Conservation (phyloP, 805 yeast genomes). For the Pichia pseudocactophila region DNA sequence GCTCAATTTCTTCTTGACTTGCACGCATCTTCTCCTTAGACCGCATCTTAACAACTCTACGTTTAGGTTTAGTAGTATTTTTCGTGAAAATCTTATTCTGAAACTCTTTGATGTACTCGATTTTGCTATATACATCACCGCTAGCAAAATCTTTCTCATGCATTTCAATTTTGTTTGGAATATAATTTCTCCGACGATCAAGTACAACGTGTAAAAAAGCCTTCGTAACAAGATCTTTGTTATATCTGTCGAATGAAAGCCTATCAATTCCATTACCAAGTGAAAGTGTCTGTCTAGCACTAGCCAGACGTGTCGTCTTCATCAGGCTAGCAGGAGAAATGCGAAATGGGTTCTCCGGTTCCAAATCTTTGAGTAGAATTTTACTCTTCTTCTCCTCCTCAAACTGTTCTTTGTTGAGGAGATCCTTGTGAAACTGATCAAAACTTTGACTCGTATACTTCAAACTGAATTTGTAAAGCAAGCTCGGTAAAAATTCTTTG, state of each 20-base stretch:
- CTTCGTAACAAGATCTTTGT: constrained; percentile 26
- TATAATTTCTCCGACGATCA: constrained; percentile 19
- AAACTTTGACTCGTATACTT: constrained; percentile 42
- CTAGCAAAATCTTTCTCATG: constrained; percentile 22
- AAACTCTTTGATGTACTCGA: constrained; percentile 34
- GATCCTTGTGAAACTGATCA: constrained; percentile 30
- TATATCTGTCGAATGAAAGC: constrained; percentile 27
- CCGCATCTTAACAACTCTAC: constrained; percentile 21
- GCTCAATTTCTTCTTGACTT: too few species aligned
- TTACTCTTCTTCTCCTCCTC: constrained; percentile 26
- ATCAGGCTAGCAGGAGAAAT: constrained; percentile 59
- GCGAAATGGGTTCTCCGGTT: constrained; percentile 47
- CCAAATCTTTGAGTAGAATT: constrained; percentile 38
- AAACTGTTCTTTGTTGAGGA: constrained; percentile 25
- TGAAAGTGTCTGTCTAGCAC: constrained; percentile 76
- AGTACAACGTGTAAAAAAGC: constrained; percentile 25
- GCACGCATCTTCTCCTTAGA: too few species aligned
- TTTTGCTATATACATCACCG: constrained; percentile 30
- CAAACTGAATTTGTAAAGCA: constrained; percentile 66
- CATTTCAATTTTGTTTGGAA: constrained; percentile 27
- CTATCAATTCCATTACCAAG: constrained; percentile 32
- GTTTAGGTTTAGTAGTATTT: constrained; percentile 23
- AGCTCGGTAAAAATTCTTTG: constrained; percentile 75
- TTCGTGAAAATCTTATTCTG: constrained; percentile 36
- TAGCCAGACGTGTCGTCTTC: constrained; percentile 56